Evolutionary conservation across 306 rosid species (phyloP).

Genomic region (Psophocarpus tetragonolobus): DNA sequence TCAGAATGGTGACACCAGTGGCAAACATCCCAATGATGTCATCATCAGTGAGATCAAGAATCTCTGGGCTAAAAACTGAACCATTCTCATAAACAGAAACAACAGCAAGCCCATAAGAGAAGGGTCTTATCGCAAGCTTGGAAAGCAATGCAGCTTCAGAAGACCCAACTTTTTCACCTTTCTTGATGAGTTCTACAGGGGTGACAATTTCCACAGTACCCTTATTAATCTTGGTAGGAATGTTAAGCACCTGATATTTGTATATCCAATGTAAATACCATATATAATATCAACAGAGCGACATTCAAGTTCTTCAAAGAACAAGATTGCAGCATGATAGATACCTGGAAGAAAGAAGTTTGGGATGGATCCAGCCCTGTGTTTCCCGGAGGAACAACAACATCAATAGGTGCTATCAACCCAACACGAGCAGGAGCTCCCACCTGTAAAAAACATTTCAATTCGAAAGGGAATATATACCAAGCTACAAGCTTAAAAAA

Average conservation of each 20-base stretch:
- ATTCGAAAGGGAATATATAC: not conserved
- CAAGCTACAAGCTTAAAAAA: too few relatives aligned
- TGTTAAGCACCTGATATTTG: constrained; percentile 66
- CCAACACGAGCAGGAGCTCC: constrained; percentile 99
- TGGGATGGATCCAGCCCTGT: constrained; percentile 96
- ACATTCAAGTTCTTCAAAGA: not conserved
- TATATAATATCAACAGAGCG: not conserved
- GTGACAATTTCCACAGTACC: constrained; percentile 94
- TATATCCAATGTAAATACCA: not conserved
- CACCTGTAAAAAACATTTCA: constrained; percentile 45
- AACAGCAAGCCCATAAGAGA: constrained; percentile 86
- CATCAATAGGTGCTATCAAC: constrained; percentile 94
- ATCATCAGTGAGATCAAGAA: constrained; percentile 81
- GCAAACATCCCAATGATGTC: constrained; percentile 79
- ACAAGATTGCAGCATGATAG: not conserved
- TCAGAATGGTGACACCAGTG: constrained; percentile 66
- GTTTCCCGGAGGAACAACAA: constrained; percentile 91
- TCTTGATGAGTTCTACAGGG: constrained; percentile 88
- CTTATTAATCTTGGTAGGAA: constrained; percentile 93
- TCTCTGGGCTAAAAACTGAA: constrained; percentile 83
- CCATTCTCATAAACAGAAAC: constrained; percentile 77
- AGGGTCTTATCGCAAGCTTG: constrained; percentile 89
- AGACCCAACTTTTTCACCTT: constrained; percentile 95
- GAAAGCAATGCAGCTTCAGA: constrained; percentile 95
- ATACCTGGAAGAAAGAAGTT: constrained; percentile 95